These are phyloP conservation scores for Echium plantagineum DNA, from an alignment of 257 asterid species.

Conservation along the genomic window DNA sequence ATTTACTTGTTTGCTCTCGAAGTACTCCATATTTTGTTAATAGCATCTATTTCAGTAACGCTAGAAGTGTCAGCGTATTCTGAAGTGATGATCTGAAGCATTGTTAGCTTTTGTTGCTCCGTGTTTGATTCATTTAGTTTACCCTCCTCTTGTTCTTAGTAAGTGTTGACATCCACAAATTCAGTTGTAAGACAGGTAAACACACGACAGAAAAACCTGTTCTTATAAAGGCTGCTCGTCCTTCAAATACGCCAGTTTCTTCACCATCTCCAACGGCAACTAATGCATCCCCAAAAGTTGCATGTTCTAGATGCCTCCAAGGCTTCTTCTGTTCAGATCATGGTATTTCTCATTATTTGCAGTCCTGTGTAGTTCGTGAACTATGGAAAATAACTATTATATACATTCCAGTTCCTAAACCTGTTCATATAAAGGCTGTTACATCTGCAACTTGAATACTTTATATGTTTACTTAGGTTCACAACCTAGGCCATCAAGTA, in stretches of 20 bases:
- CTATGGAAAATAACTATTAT: background rate
- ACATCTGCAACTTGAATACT: background rate
- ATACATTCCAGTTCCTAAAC: no score
- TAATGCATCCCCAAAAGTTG: constrained; percentile 31
- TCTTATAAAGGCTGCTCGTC: constrained; percentile 27
- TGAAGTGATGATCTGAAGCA: background rate
- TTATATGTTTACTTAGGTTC: constrained; percentile 30
- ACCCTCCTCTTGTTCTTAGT: background rate
- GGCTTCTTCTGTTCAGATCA: constrained; percentile 82
- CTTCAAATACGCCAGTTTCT: constrained; percentile 27
- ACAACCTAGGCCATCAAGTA: constrained; percentile 23
- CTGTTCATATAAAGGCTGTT: no score
- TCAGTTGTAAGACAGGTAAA: constrained; percentile 41
- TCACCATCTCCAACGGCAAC: constrained; percentile 18
- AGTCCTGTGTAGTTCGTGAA: background rate
- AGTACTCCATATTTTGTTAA: no score
- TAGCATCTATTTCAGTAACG: background rate
- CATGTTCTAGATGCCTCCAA: constrained; percentile 83
- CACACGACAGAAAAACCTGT: constrained; percentile 40
- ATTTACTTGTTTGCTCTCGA: background rate
- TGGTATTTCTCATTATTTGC: constrained; percentile 17
- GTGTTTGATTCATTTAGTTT: background rate
- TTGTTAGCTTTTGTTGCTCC: background rate
- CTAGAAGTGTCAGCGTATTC: background rate
- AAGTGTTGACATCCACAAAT: background rate